Base-by-base conservation (phyloP, 2,329 filamentous ascomycete species). In the Diaporthe amygdali region DNA sequence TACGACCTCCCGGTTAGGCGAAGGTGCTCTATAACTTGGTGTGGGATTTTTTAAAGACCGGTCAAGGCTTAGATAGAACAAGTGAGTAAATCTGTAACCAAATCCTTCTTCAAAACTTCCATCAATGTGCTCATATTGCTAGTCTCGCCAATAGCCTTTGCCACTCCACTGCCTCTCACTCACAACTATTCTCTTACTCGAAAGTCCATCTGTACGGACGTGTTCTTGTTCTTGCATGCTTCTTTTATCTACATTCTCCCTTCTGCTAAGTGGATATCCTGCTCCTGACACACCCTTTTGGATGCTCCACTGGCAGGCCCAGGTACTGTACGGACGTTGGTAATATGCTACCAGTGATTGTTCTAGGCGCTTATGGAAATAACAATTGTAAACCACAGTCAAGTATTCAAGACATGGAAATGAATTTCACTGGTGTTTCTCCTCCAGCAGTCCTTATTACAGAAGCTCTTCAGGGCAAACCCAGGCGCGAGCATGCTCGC, bases 1-100 rank as follows among this genome's bases (percentile, higher is more conserved):
- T 30, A 66, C 27, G 64, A 68, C 64, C 71, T 71, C 71, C 69
- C 68, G 71, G 68, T 67, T 71, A 71, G 59, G 56, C 70, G 66
- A 63, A 34, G 49, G 66, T 59, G 52, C 49, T 44, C 64, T 70
- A 34, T 70, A 34, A 54, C 47, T 59, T 47, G 10, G 41, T 12
- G 30, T 15, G 9, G n/a, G n/a, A 17, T 47, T 20, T 27, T 34
- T 55, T n/a, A 10, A 44, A 12, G 22, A 4, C 20, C 6, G 10
- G 12, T 47, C 5, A 5, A 10, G 7, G 14, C 3, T 14, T 15
- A n/a, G 52, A 5, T n/a, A 56, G 12, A 15, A 9, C n/a, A 22
- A 27, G 27, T 44, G 66, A 22, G 27, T 63, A 6, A 2, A 12
- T 27, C 15, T 4, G 17, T 9, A 9, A 25, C 22, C 1, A 46